A percentile compares a stretch with the other conserved stretches of the same genome.
phyloP scores from a whole-genome alignment of 257 asterid species.

The Fraxinus excelsior region DNA sequence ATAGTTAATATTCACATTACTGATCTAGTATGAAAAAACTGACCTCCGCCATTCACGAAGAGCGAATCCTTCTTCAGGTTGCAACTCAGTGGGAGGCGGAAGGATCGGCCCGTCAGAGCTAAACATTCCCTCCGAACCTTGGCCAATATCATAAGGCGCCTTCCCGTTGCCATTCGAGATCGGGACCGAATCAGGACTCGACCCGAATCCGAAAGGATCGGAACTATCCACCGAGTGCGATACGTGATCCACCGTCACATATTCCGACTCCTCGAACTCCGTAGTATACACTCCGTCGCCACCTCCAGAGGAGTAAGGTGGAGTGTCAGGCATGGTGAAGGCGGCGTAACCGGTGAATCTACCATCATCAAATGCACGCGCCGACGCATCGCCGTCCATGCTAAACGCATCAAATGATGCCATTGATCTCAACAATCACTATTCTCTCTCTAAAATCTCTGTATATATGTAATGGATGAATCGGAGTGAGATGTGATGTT shows the following conservation, averaged over 20 bases:
- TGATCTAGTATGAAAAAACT: slow-evolving; percentile 25
- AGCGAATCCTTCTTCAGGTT: slow-evolving; percentile 69
- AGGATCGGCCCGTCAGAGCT: slow-evolving; percentile 84
- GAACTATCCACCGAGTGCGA: slow-evolving; percentile 38
- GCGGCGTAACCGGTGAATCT: slow-evolving; percentile 24
- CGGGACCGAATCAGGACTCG: slow-evolving; percentile 41
- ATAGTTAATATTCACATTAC: not conserved
- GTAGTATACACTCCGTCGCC: slow-evolving; percentile 29
- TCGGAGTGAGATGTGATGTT: slow-evolving; percentile 6
- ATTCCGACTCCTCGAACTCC: slow-evolving; percentile 34
- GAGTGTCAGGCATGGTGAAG: slow-evolving; percentile 34
- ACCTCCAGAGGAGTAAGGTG: slow-evolving; percentile 32
- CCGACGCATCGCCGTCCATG: slow-evolving; percentile 38
- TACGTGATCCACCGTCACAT: slow-evolving; percentile 41
- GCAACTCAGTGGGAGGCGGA: slow-evolving; percentile 83
- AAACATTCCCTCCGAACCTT: slow-evolving; percentile 67
- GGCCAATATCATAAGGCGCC: slow-evolving; percentile 46
- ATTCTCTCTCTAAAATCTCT: slow-evolving; percentile 23
- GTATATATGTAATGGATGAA: not conserved
- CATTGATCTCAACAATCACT: slow-evolving; percentile 23
- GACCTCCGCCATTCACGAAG: slow-evolving; percentile 94
- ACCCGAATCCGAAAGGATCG: slow-evolving; percentile 46
- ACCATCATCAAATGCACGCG: slow-evolving; percentile 36
- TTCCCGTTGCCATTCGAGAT: slow-evolving; percentile 67
- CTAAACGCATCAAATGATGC: slow-evolving; percentile 43